These are phyloP conservation scores for Paraphoma chrysanthemicola DNA, from an alignment of 2,329 filamentous ascomycete species.

Conservation along the genomic window DNA sequence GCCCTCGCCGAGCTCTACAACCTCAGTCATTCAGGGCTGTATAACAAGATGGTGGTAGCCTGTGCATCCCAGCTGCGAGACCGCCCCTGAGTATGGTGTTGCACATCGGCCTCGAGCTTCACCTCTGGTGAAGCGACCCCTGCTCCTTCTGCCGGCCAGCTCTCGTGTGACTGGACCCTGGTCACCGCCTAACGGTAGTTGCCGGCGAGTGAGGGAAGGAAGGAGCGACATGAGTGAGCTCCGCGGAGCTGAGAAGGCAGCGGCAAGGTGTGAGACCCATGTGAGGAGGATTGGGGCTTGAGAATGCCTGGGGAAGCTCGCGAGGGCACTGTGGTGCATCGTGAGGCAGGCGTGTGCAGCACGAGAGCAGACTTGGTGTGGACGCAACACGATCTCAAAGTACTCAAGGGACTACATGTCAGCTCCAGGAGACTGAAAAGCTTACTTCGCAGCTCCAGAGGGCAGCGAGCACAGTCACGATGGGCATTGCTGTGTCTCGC, in stretches of 20 bases:
- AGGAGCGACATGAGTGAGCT: conserved; percentile 3
- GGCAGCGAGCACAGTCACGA: not conserved
- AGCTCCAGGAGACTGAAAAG: not conserved
- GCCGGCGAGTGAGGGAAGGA: not conserved
- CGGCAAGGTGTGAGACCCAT: not conserved
- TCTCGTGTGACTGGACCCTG: not conserved
- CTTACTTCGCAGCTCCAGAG: not conserved
- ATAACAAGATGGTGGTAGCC: conserved; percentile 5
- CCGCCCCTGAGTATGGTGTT: conserved; percentile 18
- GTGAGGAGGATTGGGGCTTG: not conserved
- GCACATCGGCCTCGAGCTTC: not conserved
- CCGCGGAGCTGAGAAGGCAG: not conserved
- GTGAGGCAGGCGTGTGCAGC: not conserved
- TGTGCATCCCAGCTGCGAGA: conserved; percentile 27
- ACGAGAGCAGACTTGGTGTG: not conserved
- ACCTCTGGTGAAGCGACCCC: not conserved
- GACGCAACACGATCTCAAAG: not conserved
- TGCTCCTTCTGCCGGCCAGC: not conserved
- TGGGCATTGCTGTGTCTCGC: not conserved
- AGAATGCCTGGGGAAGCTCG: conserved; percentile 1
- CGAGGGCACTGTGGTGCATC: not conserved
- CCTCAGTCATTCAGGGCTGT: conserved; percentile 8
- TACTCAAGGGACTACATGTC: not conserved
- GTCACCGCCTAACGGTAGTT: conserved; percentile 13
- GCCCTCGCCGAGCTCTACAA: conserved; percentile 28